phyloP scores from a whole-genome alignment of 2,329 filamentous ascomycete genomes.

The Diplodia intermedia region DNA sequence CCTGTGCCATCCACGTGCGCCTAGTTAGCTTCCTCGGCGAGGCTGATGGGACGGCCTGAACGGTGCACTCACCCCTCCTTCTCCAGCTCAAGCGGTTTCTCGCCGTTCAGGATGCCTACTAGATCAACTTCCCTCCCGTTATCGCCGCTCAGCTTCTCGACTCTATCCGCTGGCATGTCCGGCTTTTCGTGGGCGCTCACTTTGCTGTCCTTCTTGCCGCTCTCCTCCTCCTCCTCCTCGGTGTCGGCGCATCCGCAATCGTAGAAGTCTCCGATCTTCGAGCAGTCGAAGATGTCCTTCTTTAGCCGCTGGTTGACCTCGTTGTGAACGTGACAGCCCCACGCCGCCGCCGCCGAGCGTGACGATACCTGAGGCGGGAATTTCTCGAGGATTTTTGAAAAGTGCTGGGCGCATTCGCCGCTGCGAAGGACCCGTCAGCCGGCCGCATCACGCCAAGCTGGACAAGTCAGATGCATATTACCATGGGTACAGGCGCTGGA shows the following conservation, averaged over 20 bases:
- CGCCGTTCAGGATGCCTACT: slow-evolving; percentile 30
- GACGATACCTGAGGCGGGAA: slow-evolving; percentile 70
- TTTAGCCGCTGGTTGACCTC: slow-evolving; percentile 68
- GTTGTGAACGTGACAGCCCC: slow-evolving; percentile 72
- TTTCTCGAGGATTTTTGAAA: slow-evolving; percentile 65
- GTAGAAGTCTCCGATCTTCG: slow-evolving; percentile 70
- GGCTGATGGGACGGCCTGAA: background rate
- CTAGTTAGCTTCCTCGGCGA: slow-evolving; percentile 19
- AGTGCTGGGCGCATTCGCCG: slow-evolving; percentile 71
- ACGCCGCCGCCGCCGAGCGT: slow-evolving; percentile 66
- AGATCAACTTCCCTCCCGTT: slow-evolving; percentile 43
- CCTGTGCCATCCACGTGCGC: slow-evolving; percentile 30
- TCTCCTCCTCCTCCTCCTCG: slow-evolving; percentile 38
- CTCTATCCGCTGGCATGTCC: slow-evolving; percentile 40
- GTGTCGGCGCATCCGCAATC: slow-evolving; percentile 70
- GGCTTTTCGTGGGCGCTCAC: slow-evolving; percentile 36
- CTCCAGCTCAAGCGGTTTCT: slow-evolving; percentile 34
- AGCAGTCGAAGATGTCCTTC: slow-evolving; percentile 69
- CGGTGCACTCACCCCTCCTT: slow-evolving; percentile 37
- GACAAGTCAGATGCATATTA: slow-evolving; percentile 39
- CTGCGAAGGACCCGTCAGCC: slow-evolving; percentile 43
- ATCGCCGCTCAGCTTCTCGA: slow-evolving; percentile 39
- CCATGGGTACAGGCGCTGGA: slow-evolving; percentile 70
- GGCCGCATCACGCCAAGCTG: background rate
- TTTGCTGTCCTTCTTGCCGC: slow-evolving; percentile 32